Percentiles rank a stretch among this genome's conserved stretches.
Conservation (phyloP, 148 eudicot species). For the Camellia sinensis region DNA sequence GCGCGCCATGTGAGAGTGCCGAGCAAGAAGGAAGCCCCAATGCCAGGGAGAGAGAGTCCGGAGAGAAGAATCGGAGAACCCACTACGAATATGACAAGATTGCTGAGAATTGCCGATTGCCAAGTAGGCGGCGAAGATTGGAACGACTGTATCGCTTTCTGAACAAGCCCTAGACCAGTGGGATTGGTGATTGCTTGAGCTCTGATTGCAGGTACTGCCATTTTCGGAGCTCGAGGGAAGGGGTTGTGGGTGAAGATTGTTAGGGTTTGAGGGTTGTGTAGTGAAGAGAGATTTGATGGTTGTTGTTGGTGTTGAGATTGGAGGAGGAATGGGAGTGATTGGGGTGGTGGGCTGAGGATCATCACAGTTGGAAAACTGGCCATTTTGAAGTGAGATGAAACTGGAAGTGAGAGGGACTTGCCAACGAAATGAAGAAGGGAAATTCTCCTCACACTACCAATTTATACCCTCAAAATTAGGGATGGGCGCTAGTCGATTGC, state of each 20-base stretch:
- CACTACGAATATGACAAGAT: constrained; percentile 59
- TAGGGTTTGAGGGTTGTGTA: constrained; percentile 9
- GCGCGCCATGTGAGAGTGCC: constrained; percentile 88
- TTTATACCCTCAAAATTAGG: no score
- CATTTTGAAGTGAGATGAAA: constrained; percentile 2
- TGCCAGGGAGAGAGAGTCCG: constrained; percentile 69
- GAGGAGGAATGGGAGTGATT: constrained; percentile 11
- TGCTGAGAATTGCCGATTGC: constrained; percentile 73
- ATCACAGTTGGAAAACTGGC: constrained; percentile 9
- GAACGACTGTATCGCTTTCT: constrained; percentile 36
- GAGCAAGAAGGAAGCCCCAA: constrained; percentile 81
- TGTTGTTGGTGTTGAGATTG: constrained; percentile 9
- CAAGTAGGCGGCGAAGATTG: constrained; percentile 68
- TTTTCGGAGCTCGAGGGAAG: constrained; percentile 5
- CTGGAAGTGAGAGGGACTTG: not conserved
- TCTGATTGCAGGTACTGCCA: constrained; percentile 13
- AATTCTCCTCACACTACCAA: no score
- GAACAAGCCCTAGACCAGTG: constrained; percentile 32
- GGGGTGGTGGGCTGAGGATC: constrained; percentile 12
- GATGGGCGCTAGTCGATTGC: no score
- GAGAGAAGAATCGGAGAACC: constrained; percentile 72
- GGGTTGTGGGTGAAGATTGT: not conserved
- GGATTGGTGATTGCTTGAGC: constrained; percentile 27
- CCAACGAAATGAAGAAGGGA: no score
- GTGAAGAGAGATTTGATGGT: not conserved